Evolutionary conservation across 2,329 filamentous ascomycete species (phyloP).

Genomic region (Lachnellula subtilissima): DNA sequence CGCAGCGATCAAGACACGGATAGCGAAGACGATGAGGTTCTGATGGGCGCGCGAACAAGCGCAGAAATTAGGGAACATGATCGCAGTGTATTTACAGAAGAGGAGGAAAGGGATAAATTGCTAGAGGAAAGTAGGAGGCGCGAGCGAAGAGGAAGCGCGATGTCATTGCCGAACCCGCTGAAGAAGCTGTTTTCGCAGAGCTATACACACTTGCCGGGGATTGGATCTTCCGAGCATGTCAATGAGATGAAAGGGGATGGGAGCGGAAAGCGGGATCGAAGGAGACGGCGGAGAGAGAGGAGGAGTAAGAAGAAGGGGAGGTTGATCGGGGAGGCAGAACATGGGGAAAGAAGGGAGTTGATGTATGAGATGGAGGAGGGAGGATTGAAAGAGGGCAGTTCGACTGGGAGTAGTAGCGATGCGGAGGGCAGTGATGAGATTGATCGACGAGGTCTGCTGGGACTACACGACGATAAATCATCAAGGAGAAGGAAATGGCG

Average conservation of each 20-base stretch:
- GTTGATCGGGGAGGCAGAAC: conserved; percentile 47
- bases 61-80: conserved; percentile 67
- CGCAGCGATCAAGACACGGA: conserved; percentile 70
- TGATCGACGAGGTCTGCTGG: conserved; percentile 47
- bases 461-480: conserved; percentile 41
- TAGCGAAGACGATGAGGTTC: conserved; percentile 68
- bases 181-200: conserved; percentile 34
- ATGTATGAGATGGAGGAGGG: conserved; percentile 93
- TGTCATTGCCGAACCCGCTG: conserved; percentile 33
- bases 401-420: conserved; percentile 57
- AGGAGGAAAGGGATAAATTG: conserved; percentile 64
- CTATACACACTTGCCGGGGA: conserved; percentile 28
- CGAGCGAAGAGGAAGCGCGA: conserved; percentile 31
- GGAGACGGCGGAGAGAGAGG: conserved; percentile 46
- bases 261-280: conserved; percentile 33
- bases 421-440: conserved; percentile 55
- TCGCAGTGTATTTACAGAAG: conserved; percentile 65
- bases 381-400: conserved; percentile 61
- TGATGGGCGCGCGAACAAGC: conserved; percentile 61
- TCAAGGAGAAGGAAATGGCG: conserved; percentile 49
- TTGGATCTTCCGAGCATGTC: conserved; percentile 14
- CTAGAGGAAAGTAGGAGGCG: conserved; percentile 48
- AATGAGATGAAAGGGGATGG: conserved; percentile 5
- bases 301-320: conserved; percentile 45
- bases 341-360: conserved; percentile 67